Evolutionary conservation across 176 grass and related monocot genomes (phyloP).

Genomic region (Triticum urartu): DNA sequence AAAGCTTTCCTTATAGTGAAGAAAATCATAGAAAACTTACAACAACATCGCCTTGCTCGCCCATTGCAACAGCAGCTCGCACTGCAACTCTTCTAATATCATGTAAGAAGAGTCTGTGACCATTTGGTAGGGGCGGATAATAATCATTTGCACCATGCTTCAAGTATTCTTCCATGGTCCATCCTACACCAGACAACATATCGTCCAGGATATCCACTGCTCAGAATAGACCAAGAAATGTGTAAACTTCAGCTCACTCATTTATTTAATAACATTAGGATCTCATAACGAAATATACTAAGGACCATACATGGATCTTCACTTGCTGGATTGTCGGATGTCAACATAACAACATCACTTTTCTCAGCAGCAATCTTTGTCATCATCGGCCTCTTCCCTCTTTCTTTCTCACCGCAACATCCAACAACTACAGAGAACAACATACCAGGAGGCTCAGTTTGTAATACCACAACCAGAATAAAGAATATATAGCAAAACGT

Average conservation of each 20-base stretch:
- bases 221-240: constrained; percentile 27
- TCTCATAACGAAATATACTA: constrained; percentile 25
- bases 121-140: constrained; percentile 93
- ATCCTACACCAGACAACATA: constrained; percentile 90
- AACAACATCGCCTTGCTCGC: constrained; percentile 93
- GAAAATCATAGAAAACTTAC: constrained; percentile 52
- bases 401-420: constrained; percentile 89
- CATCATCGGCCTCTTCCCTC: constrained; percentile 90
- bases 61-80: constrained; percentile 90
- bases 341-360: constrained; percentile 99
- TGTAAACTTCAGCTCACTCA: not conserved
- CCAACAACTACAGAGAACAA: constrained; percentile 77
- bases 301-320: constrained; percentile 81
- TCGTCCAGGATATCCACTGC: constrained; percentile 98
- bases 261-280: not conserved
- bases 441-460: constrained; percentile 25
- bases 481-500: not conserved
- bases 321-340: constrained; percentile 90
- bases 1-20: not conserved
- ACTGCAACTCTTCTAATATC: constrained; percentile 93
- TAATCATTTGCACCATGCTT: constrained; percentile 92
- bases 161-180: constrained; percentile 99
- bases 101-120: constrained; percentile 87
- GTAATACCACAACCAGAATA: not conserved
- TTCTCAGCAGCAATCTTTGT: constrained; percentile 90